Evolutionary conservation across 2,329 filamentous ascomycete genomes (phyloP).

Genomic region (Setomelanomma holmii): DNA sequence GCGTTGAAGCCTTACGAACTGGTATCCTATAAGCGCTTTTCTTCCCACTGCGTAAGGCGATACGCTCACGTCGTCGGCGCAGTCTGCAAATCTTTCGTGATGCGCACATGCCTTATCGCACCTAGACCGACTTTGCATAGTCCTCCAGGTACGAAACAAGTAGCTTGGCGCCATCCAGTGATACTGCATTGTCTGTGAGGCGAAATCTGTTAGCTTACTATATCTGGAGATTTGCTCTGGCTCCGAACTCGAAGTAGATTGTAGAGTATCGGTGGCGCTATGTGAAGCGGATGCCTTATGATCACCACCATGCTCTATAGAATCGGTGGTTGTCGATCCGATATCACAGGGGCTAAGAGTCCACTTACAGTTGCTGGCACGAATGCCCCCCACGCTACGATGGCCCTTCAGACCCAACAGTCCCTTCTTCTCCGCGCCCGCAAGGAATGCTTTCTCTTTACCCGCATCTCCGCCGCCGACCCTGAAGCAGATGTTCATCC

Average conservation of each 20-base stretch:
- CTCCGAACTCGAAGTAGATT: neutral
- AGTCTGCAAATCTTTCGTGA: conserved; percentile 14
- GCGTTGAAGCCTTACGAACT: neutral
- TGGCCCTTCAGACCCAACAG: conserved; percentile 88
- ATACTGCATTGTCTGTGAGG: conserved; percentile 74
- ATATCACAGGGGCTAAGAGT: conserved; percentile 5
- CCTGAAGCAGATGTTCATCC: conserved; percentile 96
- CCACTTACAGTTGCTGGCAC: conserved; percentile 74
- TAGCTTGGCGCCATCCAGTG: conserved; percentile 71
- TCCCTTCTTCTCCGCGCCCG: conserved; percentile 70
- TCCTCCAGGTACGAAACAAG: conserved; percentile 70
- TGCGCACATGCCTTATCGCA: conserved; percentile 19
- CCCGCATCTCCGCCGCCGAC: conserved; percentile 70
- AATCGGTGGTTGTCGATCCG: neutral
- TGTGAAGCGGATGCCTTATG: neutral
- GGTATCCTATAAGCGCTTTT: too few species aligned
- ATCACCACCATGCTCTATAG: neutral
- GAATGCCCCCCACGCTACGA: conserved; percentile 83
- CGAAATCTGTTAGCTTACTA: conserved; percentile 24
- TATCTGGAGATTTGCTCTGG: neutral
- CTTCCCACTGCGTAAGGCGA: too few species aligned
- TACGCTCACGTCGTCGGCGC: neutral
- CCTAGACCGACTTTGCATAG: conserved; percentile 55
- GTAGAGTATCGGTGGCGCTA: neutral
- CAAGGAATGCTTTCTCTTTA: conserved; percentile 81